Evolutionary conservation across 1,284 basidiomycete species (phyloP), one percentile per base, ranked within the genome.

Genomic region (Malassezia nana): DNA sequence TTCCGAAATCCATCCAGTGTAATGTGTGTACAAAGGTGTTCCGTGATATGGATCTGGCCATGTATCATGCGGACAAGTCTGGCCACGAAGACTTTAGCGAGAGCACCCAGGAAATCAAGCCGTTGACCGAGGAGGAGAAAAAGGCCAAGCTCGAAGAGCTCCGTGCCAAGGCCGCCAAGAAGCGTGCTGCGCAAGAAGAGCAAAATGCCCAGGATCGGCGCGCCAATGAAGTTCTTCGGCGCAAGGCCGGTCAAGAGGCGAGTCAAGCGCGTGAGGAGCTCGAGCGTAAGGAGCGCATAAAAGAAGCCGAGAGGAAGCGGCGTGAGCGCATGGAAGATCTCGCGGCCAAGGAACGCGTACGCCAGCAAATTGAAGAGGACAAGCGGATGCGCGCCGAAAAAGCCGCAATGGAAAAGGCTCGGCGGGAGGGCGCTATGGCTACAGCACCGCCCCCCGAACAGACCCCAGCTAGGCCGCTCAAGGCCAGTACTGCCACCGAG

Each of bases 41-140:
- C 79, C 84, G 82, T 70, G 89, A 87, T 60, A 84, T 86, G 6
- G 88, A 86, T 1, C 78, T 92, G 10, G 91, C 91, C 16, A 86
- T 86, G 65, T 95, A 84, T 76, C 91, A 96, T 69, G 91, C 91
- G 2, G 89, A 94, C 75, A 91, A 90, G 77, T 87, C 84, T 59
- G 91, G 91, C 0, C 91, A 96, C 72, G 84, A 65, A 20, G 60
- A 69, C 29, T 95, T 95, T 63, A 89, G 92, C 71, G 91, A 98
- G 74, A 90, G 87, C 4, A 87, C 84, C 0, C 90, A 96, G 71
- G 91, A 94, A 84, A 82, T 91, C 74, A 88, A 86, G 72, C 91
- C 92, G 0, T 76, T 96, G 48, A 96, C 91, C 0, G 89, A 95
- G 74, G 89, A 95, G 67, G 89, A 98, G 75, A 94, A 86, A 79